phyloP scores from a whole-genome alignment of 2,329 filamentous ascomycete species.

The Cladorrhinum sp. region DNA sequence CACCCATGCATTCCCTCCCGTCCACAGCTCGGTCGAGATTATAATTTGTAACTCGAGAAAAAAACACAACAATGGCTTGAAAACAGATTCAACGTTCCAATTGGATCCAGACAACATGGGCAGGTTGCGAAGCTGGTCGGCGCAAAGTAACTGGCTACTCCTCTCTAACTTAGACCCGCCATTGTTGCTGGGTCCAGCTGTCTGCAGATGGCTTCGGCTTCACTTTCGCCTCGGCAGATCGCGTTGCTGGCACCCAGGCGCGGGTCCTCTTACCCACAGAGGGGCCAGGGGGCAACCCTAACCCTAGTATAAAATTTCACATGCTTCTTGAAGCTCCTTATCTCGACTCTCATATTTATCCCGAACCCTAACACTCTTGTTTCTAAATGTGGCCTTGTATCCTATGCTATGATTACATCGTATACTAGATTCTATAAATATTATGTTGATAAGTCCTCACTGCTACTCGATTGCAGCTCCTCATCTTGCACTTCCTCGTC shows the following conservation, averaged over 20 bases:
- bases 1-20: background rate
- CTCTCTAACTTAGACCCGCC: constrained; percentile 11
- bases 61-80: background rate
- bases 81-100: background rate
- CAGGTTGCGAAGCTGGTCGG: background rate
- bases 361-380: background rate
- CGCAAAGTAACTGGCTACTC: background rate
- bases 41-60: background rate
- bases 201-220: constrained; percentile 15
- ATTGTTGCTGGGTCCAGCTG: constrained; percentile 8
- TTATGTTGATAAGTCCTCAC: constrained; percentile 18
- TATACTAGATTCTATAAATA: background rate
- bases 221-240: constrained; percentile 24
- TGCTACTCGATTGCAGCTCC: constrained; percentile 31
- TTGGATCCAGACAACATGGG: background rate
- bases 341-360: background rate
- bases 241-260: background rate
- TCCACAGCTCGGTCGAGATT: background rate
- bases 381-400: background rate
- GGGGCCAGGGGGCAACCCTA: constrained; percentile 3
- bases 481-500: constrained; percentile 18
- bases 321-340: background rate
- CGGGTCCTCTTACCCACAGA: constrained; percentile 11
- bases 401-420: background rate
- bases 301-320: constrained; percentile 17